Evolutionary conservation across 1,284 basidiomycete species (phyloP), one percentile per base, ranked within the genome.

Genomic region (Pyrrhoderma noxium): DNA sequence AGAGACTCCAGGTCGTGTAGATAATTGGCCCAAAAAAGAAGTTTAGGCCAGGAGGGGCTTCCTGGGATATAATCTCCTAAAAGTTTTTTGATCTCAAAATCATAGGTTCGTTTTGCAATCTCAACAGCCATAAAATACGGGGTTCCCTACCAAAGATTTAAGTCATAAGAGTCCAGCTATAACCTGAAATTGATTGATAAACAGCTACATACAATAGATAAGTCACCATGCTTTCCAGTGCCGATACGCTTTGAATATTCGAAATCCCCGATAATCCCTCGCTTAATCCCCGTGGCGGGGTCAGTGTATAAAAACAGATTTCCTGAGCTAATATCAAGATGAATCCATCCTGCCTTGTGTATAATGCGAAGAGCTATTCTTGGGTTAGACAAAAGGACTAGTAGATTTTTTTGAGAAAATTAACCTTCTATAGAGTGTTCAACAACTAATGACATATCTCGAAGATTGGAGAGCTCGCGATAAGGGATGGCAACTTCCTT

Each of bases 61-160:
- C 18, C 40, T 47, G 18, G 11, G 31, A 4, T 47, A n/a, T 27
- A 5, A 5, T 11, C 11, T 31, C 25, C 16, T 13, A 18, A 22
- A 35, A 19, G 21, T 25, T 14, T 23, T 37, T 13, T 25, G 19
- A 18, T n/a, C 21, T 19, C 9, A 40, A 39, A 36, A 9, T 18
- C 7, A 22, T 48, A 48, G 11, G 3, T 16, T 38, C 23, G 31
- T 7, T n/a, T 19, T 11, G 39, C 13, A 40, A 49, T 27, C 27
- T 49, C 47, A 41, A 22, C 36, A 40, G 47, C 47, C 34, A 49
- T 49, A 21, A 49, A 49, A 49, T 49, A 13, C 4, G 38, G n/a
- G n/a, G 34, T 49, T 11, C 47, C 47, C 47, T 49, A 16, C 8
- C n/a, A 21, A 27, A 31, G 27, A 31, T 31, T 5, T 31, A 5